Base-by-base conservation (phyloP, 306 rosid species). In the Alnus glutinosa region DNA sequence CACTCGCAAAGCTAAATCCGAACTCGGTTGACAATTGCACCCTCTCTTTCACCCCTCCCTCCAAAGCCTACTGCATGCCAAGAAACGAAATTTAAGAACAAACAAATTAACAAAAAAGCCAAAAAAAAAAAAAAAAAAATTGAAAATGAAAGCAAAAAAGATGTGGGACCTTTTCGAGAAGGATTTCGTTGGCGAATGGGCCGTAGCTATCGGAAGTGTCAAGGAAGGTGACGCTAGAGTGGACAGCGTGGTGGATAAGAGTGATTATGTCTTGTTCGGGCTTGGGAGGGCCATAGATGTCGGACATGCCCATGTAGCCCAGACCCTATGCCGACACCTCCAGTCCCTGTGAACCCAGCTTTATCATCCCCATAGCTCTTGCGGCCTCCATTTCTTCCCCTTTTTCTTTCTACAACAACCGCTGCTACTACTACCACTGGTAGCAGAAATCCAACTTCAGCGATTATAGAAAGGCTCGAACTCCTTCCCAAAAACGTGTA, bases 231-330 rank as follows among this genome's bases (percentile, higher is more conserved):
- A 93, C 88, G 39, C 91, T 96, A 34, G 42, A 28, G 46, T 82
- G 5, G 2, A 93, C 9, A 70, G 94, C 94, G 4, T 83, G 91
- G 82, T 82, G 93, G 70, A 89, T 88, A 54, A 91, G 92, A 9
- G 80, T 48, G 12, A 93, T 85, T 97, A 91, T 89, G 28, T 93
- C 94, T 1, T 86, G 3, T 0, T 90, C 89, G 1, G 98, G 92
- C 76, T 90, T 92, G 0, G 89, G 85, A 49, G 92, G 81, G 13
- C 92, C 91, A 52, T 90, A 92, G 87, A n/a, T 74, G 42, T 79
- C 75, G 3, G 97, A 86, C 98, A 94, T 92, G 2, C 90, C 83
- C 96, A 89, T 84, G 75, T 96, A 83, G 5, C 89, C 86, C 3
- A 23, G 28, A 0, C 28, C 28, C 0, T 23, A 23, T 23, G 28